These are phyloP conservation scores for Apophysomyces elegans DNA, from an alignment of 371 early-diverging fungal species.

Conservation along the genomic window DNA sequence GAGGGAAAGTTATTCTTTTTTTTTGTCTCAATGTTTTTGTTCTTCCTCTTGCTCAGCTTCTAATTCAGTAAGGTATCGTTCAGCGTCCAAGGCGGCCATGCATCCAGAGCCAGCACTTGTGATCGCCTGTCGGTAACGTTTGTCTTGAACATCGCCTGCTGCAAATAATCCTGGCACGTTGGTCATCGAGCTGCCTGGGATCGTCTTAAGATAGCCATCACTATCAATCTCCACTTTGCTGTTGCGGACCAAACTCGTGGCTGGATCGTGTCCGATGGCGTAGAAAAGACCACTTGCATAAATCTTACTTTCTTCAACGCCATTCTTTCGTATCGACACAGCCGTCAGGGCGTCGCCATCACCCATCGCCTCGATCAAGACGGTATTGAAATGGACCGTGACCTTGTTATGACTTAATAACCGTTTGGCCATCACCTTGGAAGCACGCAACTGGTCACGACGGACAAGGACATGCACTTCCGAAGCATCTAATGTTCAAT, in stretches of 20 bases:
- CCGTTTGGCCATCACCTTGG: conserved; percentile 95
- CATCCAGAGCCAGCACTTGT: conserved; percentile 84
- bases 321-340: conserved; percentile 70
- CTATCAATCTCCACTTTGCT: conserved; percentile 78
- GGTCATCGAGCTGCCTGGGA: conserved; percentile 84
- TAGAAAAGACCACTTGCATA: conserved; percentile 95
- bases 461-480: conserved; percentile 96
- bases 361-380: conserved; percentile 86
- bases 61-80: conserved; percentile 76
- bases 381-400: conserved; percentile 89
- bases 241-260: conserved; percentile 75
- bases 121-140: conserved; percentile 86
- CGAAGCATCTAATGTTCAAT: conserved; percentile 62
- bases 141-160: conserved; percentile 98
- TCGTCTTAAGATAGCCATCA: conserved; percentile 89
- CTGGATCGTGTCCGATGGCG: conserved; percentile 98
- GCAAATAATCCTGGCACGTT: conserved; percentile 94
- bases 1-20: no score
- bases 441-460: conserved; percentile 95
- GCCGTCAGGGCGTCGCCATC: conserved; percentile 76
- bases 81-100: conserved; percentile 96
- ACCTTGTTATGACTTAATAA: conserved; percentile 87
- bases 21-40: no score
- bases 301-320: conserved; percentile 68
- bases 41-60: conserved; percentile 38